phyloP scores from a whole-genome alignment of 1,139 yeast species.

The Yamadazyma dushanensis region DNA sequence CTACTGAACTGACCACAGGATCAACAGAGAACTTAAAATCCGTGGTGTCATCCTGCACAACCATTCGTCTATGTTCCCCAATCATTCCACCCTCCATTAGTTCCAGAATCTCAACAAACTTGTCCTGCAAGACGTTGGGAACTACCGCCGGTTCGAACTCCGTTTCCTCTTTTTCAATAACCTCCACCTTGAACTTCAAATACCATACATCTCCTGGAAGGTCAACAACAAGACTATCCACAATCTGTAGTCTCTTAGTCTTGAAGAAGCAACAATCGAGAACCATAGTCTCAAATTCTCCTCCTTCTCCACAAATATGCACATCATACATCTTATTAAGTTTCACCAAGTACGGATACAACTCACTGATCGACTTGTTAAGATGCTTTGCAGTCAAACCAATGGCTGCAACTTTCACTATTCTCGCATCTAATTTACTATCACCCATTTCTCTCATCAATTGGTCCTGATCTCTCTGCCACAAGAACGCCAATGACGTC shows the following conservation, averaged over 20 bases:
- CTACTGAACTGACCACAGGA: constrained; percentile 7
- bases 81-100: not conserved
- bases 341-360: constrained; percentile 57
- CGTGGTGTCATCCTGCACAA: not conserved
- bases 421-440: constrained; percentile 74
- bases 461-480: constrained; percentile 85
- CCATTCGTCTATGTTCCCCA: not conserved
- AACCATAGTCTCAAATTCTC: constrained; percentile 92
- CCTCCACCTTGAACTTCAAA: constrained; percentile 46
- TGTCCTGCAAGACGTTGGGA: constrained; percentile 51
- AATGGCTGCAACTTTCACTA: constrained; percentile 90
- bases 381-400: constrained; percentile 70
- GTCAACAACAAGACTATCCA: constrained; percentile 39
- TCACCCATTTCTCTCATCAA: constrained; percentile 80
- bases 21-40: not conserved
- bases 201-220: constrained; percentile 64
- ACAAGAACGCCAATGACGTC: constrained; percentile 70
- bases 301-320: constrained; percentile 98
- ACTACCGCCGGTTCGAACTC: constrained; percentile 28
- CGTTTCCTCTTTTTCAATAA: constrained; percentile 35
- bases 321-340: constrained; percentile 72
- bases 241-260: constrained; percentile 47
- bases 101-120: constrained; percentile 29
- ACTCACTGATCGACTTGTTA: constrained; percentile 63
- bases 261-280: constrained; percentile 84